These are phyloP conservation scores for Delonix regia DNA, from an alignment of 306 rosid species.

Conservation along the genomic window DNA sequence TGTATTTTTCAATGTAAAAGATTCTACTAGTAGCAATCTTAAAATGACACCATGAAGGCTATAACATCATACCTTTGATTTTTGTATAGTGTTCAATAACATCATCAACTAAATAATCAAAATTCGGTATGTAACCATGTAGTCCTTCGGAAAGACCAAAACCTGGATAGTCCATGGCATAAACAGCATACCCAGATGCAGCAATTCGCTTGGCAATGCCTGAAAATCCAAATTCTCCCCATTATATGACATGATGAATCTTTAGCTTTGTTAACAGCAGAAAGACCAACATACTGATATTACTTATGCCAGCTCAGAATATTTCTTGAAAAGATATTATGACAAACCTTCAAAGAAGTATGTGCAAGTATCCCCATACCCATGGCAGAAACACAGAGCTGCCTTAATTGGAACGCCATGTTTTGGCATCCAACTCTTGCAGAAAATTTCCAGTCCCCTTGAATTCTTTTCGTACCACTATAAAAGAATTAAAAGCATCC, in stretches of 20 bases:
- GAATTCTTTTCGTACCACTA: constrained; percentile 84
- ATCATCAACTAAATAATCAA: constrained; percentile 68
- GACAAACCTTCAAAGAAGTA: constrained; percentile 91
- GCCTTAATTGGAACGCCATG: constrained; percentile 62
- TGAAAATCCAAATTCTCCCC: constrained; percentile 36
- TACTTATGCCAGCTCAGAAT: neutral
- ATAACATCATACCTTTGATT: constrained; percentile 56
- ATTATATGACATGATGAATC: neutral
- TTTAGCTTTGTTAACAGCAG: neutral
- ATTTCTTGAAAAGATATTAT: neutral
- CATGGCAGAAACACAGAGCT: constrained; percentile 86
- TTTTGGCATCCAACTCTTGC: constrained; percentile 86
- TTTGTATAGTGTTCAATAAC: constrained; percentile 71
- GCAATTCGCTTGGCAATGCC: constrained; percentile 86
- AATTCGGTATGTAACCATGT: constrained; percentile 79
- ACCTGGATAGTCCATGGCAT: constrained; percentile 87
- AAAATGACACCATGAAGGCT: neutral
- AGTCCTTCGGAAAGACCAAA: constrained; percentile 91
- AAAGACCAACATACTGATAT: neutral
- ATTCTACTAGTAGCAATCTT: neutral
- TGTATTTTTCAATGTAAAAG: constrained; percentile 2
- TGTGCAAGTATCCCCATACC: constrained; percentile 96
- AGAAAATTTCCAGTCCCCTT: constrained; percentile 79
- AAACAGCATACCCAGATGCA: constrained; percentile 73
- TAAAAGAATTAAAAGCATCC: neutral